phyloP scores from a whole-genome alignment of 2,329 filamentous ascomycete species.

The Thermothelomyces thermophilus region DNA sequence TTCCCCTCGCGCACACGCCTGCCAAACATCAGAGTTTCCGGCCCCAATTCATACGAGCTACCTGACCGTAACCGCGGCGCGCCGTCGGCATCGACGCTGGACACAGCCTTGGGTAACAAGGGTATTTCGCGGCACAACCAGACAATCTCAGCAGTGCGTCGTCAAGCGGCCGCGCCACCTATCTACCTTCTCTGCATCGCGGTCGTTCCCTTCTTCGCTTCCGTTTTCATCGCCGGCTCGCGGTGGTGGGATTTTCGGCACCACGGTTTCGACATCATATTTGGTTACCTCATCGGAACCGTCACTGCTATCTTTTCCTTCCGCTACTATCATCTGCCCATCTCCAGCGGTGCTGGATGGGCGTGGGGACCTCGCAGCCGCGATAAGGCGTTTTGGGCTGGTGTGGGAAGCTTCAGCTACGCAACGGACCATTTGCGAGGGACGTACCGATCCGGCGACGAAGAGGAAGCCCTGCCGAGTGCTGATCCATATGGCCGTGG shows the following conservation, averaged over 20 bases:
- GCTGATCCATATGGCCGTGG: conserved; percentile 11
- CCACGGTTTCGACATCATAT: conserved; percentile 86
- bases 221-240: conserved; percentile 76
- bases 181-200: conserved; percentile 67
- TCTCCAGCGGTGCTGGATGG: conserved; percentile 76
- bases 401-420: conserved; percentile 56
- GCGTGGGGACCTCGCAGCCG: conserved; percentile 74
- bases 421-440: conserved; percentile 37
- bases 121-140: conserved; percentile 31
- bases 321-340: conserved; percentile 77
- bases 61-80: conserved; percentile 14
- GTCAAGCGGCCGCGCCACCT: conserved; percentile 74
- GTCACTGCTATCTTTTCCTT: conserved; percentile 68
- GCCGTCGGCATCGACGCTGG: conserved; percentile 27
- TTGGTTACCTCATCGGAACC: conserved; percentile 73
- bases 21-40: conserved; percentile 37
- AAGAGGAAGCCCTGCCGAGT: conserved; percentile 26
- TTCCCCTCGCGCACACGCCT: conserved; percentile 63
- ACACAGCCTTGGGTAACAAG: conserved; percentile 27
- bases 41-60: conserved; percentile 32
- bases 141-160: conserved; percentile 50
- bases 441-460: conserved; percentile 26
- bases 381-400: conserved; percentile 71
- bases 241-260: conserved; percentile 86
- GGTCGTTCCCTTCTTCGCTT: conserved; percentile 63